These are phyloP conservation scores for Cystobasidium sp. DNA, from an alignment of 1,284 basidiomycete genomes.

Conservation along the genomic window DNA sequence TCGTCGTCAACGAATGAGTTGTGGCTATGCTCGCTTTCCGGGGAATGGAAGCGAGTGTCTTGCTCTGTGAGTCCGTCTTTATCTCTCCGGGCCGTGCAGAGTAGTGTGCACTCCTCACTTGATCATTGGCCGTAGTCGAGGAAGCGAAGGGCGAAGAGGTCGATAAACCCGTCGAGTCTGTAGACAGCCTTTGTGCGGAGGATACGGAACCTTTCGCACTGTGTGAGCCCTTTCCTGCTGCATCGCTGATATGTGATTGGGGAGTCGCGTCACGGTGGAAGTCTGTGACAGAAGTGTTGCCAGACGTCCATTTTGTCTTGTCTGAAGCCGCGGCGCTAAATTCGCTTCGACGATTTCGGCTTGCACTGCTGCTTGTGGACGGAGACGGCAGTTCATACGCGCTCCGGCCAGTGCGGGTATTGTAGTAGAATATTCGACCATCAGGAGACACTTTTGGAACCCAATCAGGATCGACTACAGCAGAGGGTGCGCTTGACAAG, in stretches of 20 bases:
- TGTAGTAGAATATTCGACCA: conserved; percentile 85
- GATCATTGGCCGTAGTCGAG: too few species aligned
- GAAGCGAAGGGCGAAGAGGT: too few species aligned
- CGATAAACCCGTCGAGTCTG: too few species aligned
- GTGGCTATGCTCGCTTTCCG: conserved; percentile 12
- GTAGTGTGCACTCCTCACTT: too few species aligned
- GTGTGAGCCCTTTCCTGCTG: too few species aligned
- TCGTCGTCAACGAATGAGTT: not conserved
- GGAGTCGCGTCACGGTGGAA: not conserved
- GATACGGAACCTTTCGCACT: too few species aligned
- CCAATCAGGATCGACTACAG: conserved; percentile 49
- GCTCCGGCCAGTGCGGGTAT: conserved; percentile 84
- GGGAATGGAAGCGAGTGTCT: not conserved
- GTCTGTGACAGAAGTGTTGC: conserved; percentile 1
- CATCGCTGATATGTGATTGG: not conserved
- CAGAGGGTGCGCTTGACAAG: conserved; percentile 9
- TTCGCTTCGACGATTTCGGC: conserved; percentile 5
- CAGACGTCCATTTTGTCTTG: conserved; percentile 28
- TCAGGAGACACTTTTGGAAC: conserved; percentile 49
- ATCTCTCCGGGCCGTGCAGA: too few species aligned
- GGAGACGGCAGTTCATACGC: conserved; percentile 76
- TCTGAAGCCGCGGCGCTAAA: conserved; percentile 10
- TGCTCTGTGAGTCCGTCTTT: too few species aligned
- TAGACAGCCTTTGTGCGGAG: too few species aligned
- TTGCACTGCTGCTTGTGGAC: conserved; percentile 22